Base-by-base conservation (phyloP, 2,329 filamentous ascomycete genomes). In the Nigrospora osmanthi region DNA sequence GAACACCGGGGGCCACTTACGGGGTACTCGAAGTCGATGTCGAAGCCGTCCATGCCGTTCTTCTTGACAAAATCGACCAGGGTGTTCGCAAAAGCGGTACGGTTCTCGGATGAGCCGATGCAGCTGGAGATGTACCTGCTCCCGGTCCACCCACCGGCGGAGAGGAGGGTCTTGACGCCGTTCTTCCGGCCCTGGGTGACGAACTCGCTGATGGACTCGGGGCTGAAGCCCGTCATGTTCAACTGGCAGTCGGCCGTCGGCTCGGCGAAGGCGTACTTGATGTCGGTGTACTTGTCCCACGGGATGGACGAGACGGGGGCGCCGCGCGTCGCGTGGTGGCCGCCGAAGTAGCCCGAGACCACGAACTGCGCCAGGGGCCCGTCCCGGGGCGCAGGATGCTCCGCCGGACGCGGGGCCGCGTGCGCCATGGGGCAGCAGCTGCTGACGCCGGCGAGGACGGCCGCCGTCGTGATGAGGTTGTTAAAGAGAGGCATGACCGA, bases 11-110 rank as follows among this genome's bases (percentile, higher is more conserved):
- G 5, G 34, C 6, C 34, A 35, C 13, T 14, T 13, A n/a, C 6
- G 12, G 37, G 36, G 72, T 54, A 55, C 31, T 55, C 53, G n/a
- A 38, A 52, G 42, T 55, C 53, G 11, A 53, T 49, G 42, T 54
- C 52, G 7, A 54, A 38, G 14, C 53, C 52, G 23, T 54, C 50
- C 11, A 54, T 37, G 5, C 48, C 19, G 15, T 50, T 52, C 44
- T 52, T 38, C 17, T 45, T 44, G 32, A 55, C 48, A 13, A 55
- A 31, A 17, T 55, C 51, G 28, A 52, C 33, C 35, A 42, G 40
- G 6, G 40, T 49, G 45, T 52, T 49, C 32, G 52, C 48, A 19
- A 55, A 55, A 6, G 48, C 47, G 10, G 53, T 54, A 11, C 53
- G 48, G 48, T 55, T 55, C 39, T 48, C 48, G 1, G 51, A 32